A percentile compares a stretch with the other conserved stretches of the same genome.
Conservation (phyloP, 2,329 filamentous ascomycete species). For the Cercospora sojina region DNA sequence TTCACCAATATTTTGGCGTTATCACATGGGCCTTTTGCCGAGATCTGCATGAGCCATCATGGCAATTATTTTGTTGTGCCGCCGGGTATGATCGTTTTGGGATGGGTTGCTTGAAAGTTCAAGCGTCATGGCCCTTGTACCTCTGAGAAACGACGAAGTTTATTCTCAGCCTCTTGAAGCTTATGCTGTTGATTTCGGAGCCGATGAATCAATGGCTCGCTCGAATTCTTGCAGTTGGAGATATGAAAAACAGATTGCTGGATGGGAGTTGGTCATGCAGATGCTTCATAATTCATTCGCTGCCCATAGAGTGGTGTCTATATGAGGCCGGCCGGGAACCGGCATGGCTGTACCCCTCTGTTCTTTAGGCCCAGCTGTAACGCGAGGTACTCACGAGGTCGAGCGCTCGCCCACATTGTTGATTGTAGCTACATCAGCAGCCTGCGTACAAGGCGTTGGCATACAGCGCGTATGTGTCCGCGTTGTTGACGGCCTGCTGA, state of each 20-base stretch:
- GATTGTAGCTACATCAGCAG: neutral
- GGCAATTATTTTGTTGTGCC: conserved; percentile 5
- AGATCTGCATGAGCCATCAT: neutral
- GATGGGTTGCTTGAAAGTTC: neutral
- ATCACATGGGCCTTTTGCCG: conserved; percentile 1
- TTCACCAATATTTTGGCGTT: neutral
- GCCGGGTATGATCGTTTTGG: conserved; percentile 7
- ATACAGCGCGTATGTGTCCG: conserved; percentile 61
- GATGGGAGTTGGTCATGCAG: neutral
- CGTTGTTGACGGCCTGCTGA: conserved; percentile 58
- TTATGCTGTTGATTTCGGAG: conserved; percentile 1
- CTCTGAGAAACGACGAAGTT: neutral
- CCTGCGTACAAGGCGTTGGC: conserved; percentile 34
- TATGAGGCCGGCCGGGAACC: neutral
- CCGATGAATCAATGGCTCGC: neutral
- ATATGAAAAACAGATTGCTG: neutral
- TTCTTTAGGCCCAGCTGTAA: neutral
- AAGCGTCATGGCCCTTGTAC: conserved; percentile 5
- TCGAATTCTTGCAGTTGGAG: neutral
- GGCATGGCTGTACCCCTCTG: neutral
- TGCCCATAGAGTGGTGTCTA: neutral
- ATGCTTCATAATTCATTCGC: neutral
- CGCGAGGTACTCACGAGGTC: neutral
- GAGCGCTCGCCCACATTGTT: neutral
- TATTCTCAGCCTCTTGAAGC: neutral